Evolutionary conservation across 306 rosid genomes (phyloP), one percentile per base, ranked within the genome.

Genomic region (Betula pendula): DNA sequence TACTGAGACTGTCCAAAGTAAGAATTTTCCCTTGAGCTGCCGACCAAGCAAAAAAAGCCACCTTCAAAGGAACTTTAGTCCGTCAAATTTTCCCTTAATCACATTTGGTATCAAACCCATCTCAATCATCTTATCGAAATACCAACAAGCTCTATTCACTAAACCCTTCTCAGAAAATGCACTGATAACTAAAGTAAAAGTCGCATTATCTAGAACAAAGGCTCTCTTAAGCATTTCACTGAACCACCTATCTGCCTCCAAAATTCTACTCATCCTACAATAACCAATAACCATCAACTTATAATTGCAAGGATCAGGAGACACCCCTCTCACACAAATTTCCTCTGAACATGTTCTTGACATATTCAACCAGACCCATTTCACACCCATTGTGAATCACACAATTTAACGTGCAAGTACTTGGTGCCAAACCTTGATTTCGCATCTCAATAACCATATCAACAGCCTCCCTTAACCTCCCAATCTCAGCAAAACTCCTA

Each of bases 161-260:
- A 77, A 84, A 69, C 92, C 90, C 74, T 89, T 85, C 14, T 84
- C 87, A 50, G 90, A 88, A 49, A 92, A 91, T 58, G 50, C 76
- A 27, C 82, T 81, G 40, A 89, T 79, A 47, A 92, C 24, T 59
- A 90, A 78, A 1, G 96, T 95, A 33, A 85, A 77, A 3, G 97
- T 78, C 0, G 90, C 88, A 80, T 91, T 95, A 70, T 92, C 96
- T 68, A 92, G 82, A 51, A 88, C 77, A 80, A 89, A 88, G 8
- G 86, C 94, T 75, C 83, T 88, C 83, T 86, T 91, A 44, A 92
- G 63, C 97, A 92, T 87, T 42, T 70, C 81, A 84, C 80, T 65
- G 74, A 92, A 77, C 97, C 97, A 95, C 68, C 89, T 90, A 79
- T 95, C 97, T 13, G 86, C 97, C 72, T 90, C 97, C 81, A 78